Percentiles rank a stretch among this genome's conserved stretches.
These are phyloP conservation scores for Tricholoma sp. DNA, from an alignment of 768 basidiomycete species.

Conservation along the genomic window DNA sequence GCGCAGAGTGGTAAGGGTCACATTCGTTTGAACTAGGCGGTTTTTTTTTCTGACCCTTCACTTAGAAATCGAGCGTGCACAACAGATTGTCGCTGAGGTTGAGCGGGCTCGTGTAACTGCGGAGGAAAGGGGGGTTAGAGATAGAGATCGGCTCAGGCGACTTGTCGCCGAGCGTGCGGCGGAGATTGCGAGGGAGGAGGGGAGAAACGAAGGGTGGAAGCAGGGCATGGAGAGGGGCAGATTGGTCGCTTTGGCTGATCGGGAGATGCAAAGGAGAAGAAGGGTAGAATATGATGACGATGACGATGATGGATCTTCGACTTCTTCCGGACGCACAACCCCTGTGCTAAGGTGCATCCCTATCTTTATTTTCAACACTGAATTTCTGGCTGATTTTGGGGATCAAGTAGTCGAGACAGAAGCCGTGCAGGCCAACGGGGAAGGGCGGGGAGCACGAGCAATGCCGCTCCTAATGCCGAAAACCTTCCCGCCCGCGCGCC, in stretches of 20 bases:
- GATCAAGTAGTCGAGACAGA: not conserved
- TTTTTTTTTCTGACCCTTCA: not conserved
- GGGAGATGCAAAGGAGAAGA: not conserved
- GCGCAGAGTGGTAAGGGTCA: conserved; percentile 42
- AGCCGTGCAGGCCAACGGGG: not conserved
- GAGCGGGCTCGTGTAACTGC: conserved; percentile 45
- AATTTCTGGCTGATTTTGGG: not conserved
- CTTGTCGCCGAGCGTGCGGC: conserved; percentile 43
- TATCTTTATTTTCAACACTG: not conserved
- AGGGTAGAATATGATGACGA: conserved; percentile 5
- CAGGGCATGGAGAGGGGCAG: conserved; percentile 37
- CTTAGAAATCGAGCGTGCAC: conserved; percentile 49
- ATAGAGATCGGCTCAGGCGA: conserved; percentile 40
- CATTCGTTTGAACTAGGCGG: not conserved
- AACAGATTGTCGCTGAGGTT: conserved; percentile 43
- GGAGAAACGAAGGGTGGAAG: conserved; percentile 44
- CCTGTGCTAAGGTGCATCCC: not conserved
- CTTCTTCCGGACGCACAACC: not conserved
- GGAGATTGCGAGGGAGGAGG: conserved; percentile 49
- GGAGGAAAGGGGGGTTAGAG: conserved; percentile 39
- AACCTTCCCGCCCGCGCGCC: conserved; percentile 10
- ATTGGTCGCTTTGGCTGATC: conserved; percentile 6
- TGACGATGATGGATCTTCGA: not conserved
- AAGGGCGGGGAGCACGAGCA: conserved; percentile 3
- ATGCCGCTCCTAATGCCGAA: conserved; percentile 11